Conservation (phyloP, 768 basidiomycete species). For the Cyathus striatus region DNA sequence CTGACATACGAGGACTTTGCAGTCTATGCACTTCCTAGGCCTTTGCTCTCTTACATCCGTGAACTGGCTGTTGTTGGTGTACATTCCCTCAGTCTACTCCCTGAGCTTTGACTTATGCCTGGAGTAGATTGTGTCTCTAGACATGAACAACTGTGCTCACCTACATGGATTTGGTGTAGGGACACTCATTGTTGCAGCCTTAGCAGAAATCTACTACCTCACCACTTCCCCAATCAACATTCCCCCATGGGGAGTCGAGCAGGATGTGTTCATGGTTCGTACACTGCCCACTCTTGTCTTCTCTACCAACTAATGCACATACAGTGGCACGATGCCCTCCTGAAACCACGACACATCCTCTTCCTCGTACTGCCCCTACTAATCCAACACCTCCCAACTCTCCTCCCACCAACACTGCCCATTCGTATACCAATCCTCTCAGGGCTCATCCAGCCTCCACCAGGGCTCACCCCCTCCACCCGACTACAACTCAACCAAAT, state of each 20-base stretch:
- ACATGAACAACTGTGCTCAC: slow-evolving; percentile 29
- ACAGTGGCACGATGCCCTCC: slow-evolving; percentile 65
- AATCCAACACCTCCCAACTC: slow-evolving; percentile 35
- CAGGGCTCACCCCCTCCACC: slow-evolving; percentile 14
- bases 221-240: slow-evolving; percentile 43
- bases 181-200: slow-evolving; percentile 38
- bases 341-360: slow-evolving; percentile 46
- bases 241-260: slow-evolving; percentile 27
- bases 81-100: slow-evolving; percentile 6
- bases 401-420: slow-evolving; percentile 22
- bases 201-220: slow-evolving; percentile 52
- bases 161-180: slow-evolving; percentile 36
- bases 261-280: slow-evolving; percentile 31
- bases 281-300: neutral
- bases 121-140: slow-evolving; percentile 14
- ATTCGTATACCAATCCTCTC: slow-evolving; percentile 23
- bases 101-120: neutral
- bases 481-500: slow-evolving; percentile 2
- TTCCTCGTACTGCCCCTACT: slow-evolving; percentile 55
- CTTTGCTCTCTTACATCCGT: slow-evolving; percentile 55
- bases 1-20: slow-evolving; percentile 54
- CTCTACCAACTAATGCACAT: slow-evolving; percentile 1
- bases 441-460: slow-evolving; percentile 19
- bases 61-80: slow-evolving; percentile 51
- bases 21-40: slow-evolving; percentile 49